These are phyloP conservation scores for Rubia tinctorum DNA, from an alignment of 305 asterid genomes.

Conservation along the genomic window DNA sequence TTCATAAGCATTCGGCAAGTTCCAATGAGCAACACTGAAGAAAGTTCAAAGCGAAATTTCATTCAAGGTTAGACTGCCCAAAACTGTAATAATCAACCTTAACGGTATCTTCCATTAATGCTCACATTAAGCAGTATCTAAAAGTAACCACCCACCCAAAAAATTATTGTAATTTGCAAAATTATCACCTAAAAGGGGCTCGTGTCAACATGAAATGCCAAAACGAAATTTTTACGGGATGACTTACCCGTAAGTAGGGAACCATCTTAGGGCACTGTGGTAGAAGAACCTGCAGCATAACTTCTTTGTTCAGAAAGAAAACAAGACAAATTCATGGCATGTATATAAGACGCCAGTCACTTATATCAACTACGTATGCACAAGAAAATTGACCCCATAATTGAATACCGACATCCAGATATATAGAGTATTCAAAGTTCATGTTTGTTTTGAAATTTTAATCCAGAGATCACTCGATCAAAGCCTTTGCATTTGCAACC, in stretches of 20 bases:
- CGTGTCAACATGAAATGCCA: not conserved
- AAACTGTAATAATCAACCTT: not conserved
- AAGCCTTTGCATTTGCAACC: not conserved
- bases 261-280: constrained; percentile 97
- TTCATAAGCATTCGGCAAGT: not conserved
- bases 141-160: not conserved
- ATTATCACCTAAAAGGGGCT: not conserved
- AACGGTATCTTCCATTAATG: not conserved
- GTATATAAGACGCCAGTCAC: not conserved
- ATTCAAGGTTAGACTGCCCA: not conserved
- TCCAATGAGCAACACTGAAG: not conserved
- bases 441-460: not conserved
- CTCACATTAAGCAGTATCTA: not conserved
- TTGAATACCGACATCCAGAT: not conserved
- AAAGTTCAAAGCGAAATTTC: not conserved
- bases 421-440: not conserved
- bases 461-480: not conserved
- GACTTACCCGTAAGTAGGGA: constrained; percentile 88
- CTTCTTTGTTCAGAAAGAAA: not conserved
- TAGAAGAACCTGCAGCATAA: constrained; percentile 82
- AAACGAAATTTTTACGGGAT: constrained; percentile 12
- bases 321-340: not conserved
- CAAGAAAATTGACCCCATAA: not conserved
- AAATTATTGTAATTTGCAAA: too few species aligned
- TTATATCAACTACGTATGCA: not conserved